Base-by-base conservation (phyloP, 495 filamentous ascomycete species). In the Trichoderma reesei region DNA sequence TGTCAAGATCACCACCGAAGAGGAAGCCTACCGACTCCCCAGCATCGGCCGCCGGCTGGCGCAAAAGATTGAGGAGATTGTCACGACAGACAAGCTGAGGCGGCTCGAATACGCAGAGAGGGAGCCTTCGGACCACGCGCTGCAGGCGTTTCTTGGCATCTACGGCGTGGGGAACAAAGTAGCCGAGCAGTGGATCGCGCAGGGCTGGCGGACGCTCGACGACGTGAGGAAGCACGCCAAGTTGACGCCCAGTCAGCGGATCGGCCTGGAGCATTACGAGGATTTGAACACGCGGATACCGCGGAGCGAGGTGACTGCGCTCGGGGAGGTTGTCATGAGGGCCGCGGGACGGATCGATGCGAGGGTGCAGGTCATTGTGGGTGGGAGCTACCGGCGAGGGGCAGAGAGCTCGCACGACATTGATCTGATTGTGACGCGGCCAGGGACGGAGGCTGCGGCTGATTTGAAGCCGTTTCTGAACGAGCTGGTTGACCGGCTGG, bases 11-110 rank as follows among this genome's bases (percentile, higher is more conserved):
- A 75, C 70, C 10, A 91, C 86, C 13, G 82, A 80, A 59, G 78
- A 85, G 37, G 82, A 96, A 74, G 94, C 94, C 0, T 73, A 76
- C 20, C 68, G 72, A 7, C 82, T 97, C 3, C 84, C 87, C 1
- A 83, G 83, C 63, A 88, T 98, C 66, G 94, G 94, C 38, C 63
- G 76, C 8, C 83, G 90, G 11, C 72, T 98, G 16, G 94, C 94
- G 0, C 79, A 81, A 46, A 97, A 97, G 69, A 96, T 98, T 63
- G 88, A 95, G 69, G 94, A 98, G 70, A 96, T 97, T 59, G 91
- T 75, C 60, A 73, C 63, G 38, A 97, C 93, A 0, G 84, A 92
- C 69, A 79, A 79, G 14, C 84, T 98, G 0, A 81, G 84, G 20
- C 85, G 88, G 42, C 79, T 97, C 3, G 90, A 96, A 0, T 76